A percentile compares a stretch with the other conserved stretches of the same genome.
phyloP scores from a whole-genome alignment of 2,329 filamentous ascomycete genomes.

The Chrysoporthe puriensis region DNA sequence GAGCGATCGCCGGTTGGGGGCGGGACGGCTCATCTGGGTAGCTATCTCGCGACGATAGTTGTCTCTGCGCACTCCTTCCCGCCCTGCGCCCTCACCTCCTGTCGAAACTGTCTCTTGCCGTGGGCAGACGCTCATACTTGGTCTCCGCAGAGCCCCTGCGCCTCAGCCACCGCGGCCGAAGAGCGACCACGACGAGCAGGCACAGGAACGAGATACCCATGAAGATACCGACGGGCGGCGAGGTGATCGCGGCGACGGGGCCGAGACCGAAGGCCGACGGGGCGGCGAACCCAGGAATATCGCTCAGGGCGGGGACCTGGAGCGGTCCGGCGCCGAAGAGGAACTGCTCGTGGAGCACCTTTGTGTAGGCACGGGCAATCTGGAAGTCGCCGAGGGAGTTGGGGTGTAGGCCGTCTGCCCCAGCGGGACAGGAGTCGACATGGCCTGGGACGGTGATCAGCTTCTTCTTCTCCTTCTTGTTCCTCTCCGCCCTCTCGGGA shows the following conservation, averaged over 20 bases:
- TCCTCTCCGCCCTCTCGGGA: neutral
- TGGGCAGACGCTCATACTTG: conserved; percentile 4
- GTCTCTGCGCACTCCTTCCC: too few species aligned
- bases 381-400: conserved; percentile 46
- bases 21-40: too few species aligned
- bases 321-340: conserved; percentile 33
- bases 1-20: too few species aligned
- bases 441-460: conserved; percentile 28
- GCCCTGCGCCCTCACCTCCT: neutral
- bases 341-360: conserved; percentile 35
- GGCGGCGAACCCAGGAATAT: conserved; percentile 2
- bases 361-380: conserved; percentile 45
- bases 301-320: conserved; percentile 29
- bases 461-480: neutral
- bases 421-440: conserved; percentile 33
- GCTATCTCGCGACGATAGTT: too few species aligned
- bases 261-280: neutral
- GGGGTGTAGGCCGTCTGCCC: conserved; percentile 48
- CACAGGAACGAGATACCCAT: conserved; percentile 8
- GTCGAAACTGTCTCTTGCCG: neutral
- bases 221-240: conserved; percentile 8
- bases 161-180: conserved; percentile 21
- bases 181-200: conserved; percentile 2
- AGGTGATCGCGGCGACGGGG: neutral
- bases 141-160: conserved; percentile 3